These are phyloP conservation scores for Candida boidinii DNA, from an alignment of 805 yeast species.

Conservation along the genomic window DNA sequence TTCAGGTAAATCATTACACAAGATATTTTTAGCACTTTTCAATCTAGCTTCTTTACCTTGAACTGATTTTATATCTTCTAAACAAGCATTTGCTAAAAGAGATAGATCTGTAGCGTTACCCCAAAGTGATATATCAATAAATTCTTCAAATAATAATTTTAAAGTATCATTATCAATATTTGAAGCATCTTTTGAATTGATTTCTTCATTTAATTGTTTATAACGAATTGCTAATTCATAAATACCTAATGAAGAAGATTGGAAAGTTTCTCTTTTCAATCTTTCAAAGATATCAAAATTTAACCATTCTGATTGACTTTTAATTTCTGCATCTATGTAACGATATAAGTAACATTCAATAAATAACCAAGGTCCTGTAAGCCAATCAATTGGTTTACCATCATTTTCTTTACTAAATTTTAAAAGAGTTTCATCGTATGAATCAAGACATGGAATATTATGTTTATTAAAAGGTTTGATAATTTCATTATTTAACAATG, in stretches of 20 bases:
- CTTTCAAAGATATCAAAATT: conserved; percentile 66
- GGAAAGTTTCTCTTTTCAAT: conserved; percentile 67
- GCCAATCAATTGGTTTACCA: conserved; percentile 48
- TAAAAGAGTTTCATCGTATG: conserved; percentile 51
- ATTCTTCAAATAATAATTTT: conserved; percentile 64
- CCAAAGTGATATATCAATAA: conserved; percentile 87
- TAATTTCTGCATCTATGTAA: conserved; percentile 38
- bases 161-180: conserved; percentile 31
- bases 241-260: conserved; percentile 68
- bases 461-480: conserved; percentile 27
- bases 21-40: conserved; percentile 68
- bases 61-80: conserved; percentile 82
- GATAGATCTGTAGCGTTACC: conserved; percentile 97
- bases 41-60: conserved; percentile 88
- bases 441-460: conserved; percentile 34
- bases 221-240: conserved; percentile 68
- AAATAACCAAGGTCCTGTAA: conserved; percentile 83
- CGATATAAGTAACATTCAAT: conserved; percentile 84
- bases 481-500: conserved; percentile 38
- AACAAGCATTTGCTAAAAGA: conserved; percentile 74
- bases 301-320: conserved; percentile 33
- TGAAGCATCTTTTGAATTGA: conserved; percentile 6
- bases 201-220: conserved; percentile 29
- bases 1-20: conserved; percentile 61
- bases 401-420: conserved; percentile 14